phyloP scores from a whole-genome alignment of 2,329 filamentous ascomycete genomes.

The Cadophora luteo-olivacea region DNA sequence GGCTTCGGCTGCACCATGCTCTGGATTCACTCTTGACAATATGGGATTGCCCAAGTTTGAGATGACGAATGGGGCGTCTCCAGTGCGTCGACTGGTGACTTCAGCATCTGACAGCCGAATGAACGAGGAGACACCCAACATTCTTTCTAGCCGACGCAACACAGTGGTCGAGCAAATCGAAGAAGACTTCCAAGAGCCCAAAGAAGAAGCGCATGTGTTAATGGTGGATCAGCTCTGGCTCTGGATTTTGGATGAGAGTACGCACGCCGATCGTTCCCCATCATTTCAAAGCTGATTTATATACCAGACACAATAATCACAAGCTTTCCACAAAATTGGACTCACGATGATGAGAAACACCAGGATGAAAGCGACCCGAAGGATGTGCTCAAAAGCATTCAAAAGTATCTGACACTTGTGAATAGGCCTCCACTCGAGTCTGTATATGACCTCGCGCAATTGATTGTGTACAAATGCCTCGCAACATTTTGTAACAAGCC shows the following conservation, averaged over 20 bases:
- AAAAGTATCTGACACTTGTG: constrained; percentile 13
- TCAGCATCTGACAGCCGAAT: neutral
- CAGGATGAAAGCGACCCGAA: constrained; percentile 13
- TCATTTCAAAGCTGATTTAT: neutral
- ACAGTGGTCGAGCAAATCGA: neutral
- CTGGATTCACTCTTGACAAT: neutral
- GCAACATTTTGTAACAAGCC: constrained; percentile 17
- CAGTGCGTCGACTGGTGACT: neutral
- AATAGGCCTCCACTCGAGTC: constrained; percentile 23
- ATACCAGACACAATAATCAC: constrained; percentile 27
- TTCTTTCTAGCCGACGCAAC: neutral
- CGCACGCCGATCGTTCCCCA: neutral
- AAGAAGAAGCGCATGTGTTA: constrained; percentile 36
- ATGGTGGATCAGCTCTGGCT: constrained; percentile 54
- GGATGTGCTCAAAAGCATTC: constrained; percentile 24
- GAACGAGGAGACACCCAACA: neutral
- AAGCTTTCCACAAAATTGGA: constrained; percentile 26
- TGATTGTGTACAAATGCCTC: constrained; percentile 24
- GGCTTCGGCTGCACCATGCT: neutral
- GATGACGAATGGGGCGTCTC: neutral
- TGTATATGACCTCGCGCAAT: constrained; percentile 21
- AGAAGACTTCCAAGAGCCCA: neutral
- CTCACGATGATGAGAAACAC: constrained; percentile 10
- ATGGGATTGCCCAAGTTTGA: neutral
- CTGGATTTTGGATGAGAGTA: constrained; percentile 48